phyloP scores from a whole-genome alignment of 345 rosid species.

The Geranium brycei region DNA sequence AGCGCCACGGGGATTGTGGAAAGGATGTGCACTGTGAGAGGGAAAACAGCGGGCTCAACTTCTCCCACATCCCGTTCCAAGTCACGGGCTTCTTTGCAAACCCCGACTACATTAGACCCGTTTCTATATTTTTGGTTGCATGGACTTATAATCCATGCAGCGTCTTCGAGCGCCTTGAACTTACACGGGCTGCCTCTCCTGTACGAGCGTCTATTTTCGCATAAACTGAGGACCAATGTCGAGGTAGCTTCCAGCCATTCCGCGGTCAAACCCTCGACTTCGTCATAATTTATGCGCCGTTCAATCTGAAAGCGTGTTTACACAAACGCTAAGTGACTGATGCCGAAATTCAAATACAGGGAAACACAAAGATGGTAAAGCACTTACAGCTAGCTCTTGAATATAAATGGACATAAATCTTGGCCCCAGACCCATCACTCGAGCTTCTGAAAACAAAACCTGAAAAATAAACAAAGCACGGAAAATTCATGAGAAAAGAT shows the following conservation, averaged over 20 bases:
- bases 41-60: constrained; percentile 48
- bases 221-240: constrained; percentile 45
- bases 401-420: constrained; percentile 80
- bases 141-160: constrained; percentile 44
- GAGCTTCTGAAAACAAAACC: constrained; percentile 61
- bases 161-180: constrained; percentile 39
- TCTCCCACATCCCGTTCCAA: constrained; percentile 10
- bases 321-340: background rate
- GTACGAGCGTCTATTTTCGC: constrained; percentile 23
- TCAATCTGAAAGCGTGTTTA: constrained; percentile 41
- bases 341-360: background rate
- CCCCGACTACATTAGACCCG: constrained; percentile 3
- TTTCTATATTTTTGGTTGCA: constrained; percentile 17
- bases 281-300: constrained; percentile 65
- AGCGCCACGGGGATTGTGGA: constrained; percentile 77
- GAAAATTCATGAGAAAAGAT: no score
- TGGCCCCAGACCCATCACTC: constrained; percentile 76
- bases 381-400: constrained; percentile 60
- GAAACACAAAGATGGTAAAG: background rate
- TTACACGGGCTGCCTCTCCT: constrained; percentile 33
- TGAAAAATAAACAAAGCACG: constrained; percentile 27
- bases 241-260: constrained; percentile 86
- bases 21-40: constrained; percentile 48
- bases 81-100: constrained; percentile 2
- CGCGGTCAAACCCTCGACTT: constrained; percentile 52